These are phyloP conservation scores for Fusarium abutilonis DNA, from an alignment of 2,329 filamentous ascomycete genomes.

Conservation along the genomic window DNA sequence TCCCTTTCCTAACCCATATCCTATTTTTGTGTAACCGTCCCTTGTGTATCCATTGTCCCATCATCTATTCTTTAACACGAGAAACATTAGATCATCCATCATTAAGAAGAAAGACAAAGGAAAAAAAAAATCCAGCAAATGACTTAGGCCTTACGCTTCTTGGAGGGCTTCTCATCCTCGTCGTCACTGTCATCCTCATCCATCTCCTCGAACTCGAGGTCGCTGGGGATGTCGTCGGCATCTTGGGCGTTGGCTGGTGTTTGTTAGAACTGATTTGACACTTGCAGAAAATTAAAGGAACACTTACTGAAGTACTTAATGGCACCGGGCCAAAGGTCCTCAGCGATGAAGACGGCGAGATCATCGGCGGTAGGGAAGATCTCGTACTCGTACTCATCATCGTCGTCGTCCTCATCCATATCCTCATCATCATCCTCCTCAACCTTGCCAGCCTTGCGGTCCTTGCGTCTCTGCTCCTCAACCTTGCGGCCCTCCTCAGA, in stretches of 20 bases:
- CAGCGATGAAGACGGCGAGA: conserved; percentile 79
- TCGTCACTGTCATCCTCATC: conserved; percentile 51
- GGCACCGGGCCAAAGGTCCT: conserved; percentile 89
- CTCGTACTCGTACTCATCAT: conserved; percentile 76
- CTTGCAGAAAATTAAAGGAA: background rate
- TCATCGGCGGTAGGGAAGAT: conserved; percentile 90
- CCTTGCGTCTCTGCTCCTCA: conserved; percentile 66
- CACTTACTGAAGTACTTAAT: conserved; percentile 90
- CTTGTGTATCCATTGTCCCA: conserved; percentile 19
- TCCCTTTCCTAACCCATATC: conserved; percentile 20
- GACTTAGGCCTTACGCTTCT: conserved; percentile 56
- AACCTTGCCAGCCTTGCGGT: conserved; percentile 59
- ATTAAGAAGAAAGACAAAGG: conserved; percentile 3
- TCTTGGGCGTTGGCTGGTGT: conserved; percentile 66
- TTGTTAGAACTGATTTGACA: conserved; percentile 49
- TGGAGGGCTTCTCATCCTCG: conserved; percentile 57
- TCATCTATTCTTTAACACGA: conserved; percentile 40
- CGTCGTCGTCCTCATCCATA: conserved; percentile 66
- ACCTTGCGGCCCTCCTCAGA: conserved; percentile 68
- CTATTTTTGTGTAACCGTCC: conserved; percentile 11
- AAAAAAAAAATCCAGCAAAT: background rate
- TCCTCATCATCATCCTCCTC: conserved; percentile 54
- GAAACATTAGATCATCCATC: conserved; percentile 31
- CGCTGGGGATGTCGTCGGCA: conserved; percentile 68
- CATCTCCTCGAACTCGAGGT: conserved; percentile 74